These are phyloP conservation scores for Populus alba DNA, from an alignment of 345 rosid species.

Conservation along the genomic window DNA sequence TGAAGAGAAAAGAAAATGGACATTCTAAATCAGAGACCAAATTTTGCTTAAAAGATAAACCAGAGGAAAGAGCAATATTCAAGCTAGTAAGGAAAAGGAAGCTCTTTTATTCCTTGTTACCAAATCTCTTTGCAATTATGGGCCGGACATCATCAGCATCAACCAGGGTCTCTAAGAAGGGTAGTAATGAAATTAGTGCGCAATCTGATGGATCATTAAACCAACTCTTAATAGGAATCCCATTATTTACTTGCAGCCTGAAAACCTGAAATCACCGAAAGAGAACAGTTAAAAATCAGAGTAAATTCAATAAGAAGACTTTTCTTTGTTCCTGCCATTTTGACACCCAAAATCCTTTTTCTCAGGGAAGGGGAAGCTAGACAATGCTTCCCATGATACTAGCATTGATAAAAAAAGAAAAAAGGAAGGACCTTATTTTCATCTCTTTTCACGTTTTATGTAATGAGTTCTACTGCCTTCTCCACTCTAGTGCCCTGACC, in stretches of 20 bases:
- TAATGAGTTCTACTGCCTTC: neutral
- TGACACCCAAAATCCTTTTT: neutral
- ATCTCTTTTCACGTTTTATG: neutral
- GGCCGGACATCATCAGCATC: constrained; percentile 92
- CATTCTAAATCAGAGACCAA: constrained; percentile 31
- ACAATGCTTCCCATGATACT: neutral
- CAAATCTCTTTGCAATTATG: constrained; percentile 77
- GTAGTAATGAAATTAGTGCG: constrained; percentile 73
- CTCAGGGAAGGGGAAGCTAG: neutral
- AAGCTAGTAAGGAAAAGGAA: constrained; percentile 30
- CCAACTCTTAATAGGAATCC: constrained; percentile 98
- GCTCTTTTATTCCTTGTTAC: constrained; percentile 57
- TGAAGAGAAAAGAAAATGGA: constrained; percentile 10
- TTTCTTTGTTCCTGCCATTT: neutral
- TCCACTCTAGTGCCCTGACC: neutral
- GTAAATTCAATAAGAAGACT: neutral
- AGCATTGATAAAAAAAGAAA: neutral
- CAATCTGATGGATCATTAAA: constrained; percentile 84
- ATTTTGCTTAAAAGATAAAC: constrained; percentile 27
- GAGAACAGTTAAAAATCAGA: constrained; percentile 16
- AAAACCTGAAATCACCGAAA: constrained; percentile 60
- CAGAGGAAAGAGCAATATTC: constrained; percentile 29
- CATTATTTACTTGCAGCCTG: constrained; percentile 91
- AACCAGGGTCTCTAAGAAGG: constrained; percentile 85
- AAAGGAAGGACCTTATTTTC: neutral